phyloP scores from a whole-genome alignment of 179 eudicot genomes.

The Vitellaria paradoxa region DNA sequence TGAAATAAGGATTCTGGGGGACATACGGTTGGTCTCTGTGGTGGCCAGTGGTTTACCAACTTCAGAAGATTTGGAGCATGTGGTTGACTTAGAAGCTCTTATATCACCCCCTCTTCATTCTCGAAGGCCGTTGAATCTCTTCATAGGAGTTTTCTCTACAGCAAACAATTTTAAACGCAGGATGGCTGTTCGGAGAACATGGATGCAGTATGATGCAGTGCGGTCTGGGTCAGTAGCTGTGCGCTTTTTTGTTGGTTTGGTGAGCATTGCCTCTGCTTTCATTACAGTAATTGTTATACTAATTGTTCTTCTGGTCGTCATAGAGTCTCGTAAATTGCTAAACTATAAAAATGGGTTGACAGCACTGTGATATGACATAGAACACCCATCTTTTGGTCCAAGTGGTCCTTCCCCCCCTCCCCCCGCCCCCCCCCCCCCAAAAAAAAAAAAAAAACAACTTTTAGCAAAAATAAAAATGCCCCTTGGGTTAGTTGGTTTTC shows the following conservation, averaged over 20 bases:
- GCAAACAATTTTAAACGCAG: slow-evolving; percentile 95
- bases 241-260: slow-evolving; percentile 97
- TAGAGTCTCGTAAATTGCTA: too few relatives aligned
- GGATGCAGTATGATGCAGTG: slow-evolving; percentile 94
- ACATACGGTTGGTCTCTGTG: slow-evolving; percentile 61
- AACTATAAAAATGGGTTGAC: too few relatives aligned
- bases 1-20: slow-evolving; percentile 84
- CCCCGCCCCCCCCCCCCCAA: too few relatives aligned
- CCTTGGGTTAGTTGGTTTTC: too few relatives aligned
- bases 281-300: too few relatives aligned
- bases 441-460: too few relatives aligned
- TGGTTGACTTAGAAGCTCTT: slow-evolving; percentile 72
- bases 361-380: too few relatives aligned
- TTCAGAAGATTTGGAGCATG: slow-evolving; percentile 83
- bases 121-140: slow-evolving; percentile 49
- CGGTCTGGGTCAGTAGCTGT: slow-evolving; percentile 84
- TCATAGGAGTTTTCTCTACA: slow-evolving; percentile 88
- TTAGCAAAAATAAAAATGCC: too few relatives aligned
- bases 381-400: too few relatives aligned
- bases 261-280: slow-evolving; percentile 20
- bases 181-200: slow-evolving; percentile 95
- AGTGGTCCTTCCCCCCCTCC: too few relatives aligned
- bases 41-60: slow-evolving; percentile 93
- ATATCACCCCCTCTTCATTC: slow-evolving; percentile 58
- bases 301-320: too few relatives aligned